These are phyloP conservation scores for Cryphonectria carpinicola DNA, from an alignment of 2,329 filamentous ascomycete species.

Conservation along the genomic window DNA sequence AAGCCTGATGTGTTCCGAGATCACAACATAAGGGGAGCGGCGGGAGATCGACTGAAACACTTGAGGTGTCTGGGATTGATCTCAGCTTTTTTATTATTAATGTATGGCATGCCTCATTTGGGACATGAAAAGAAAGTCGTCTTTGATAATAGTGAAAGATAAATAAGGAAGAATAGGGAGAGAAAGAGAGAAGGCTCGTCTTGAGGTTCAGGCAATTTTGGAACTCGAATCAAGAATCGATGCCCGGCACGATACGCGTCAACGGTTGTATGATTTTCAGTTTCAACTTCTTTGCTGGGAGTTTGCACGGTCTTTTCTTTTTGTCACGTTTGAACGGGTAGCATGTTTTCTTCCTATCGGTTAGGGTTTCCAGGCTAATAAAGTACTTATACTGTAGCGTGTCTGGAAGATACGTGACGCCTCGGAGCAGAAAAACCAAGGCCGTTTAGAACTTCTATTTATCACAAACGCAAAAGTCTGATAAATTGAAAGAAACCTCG, in stretches of 20 bases:
- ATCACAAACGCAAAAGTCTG: too few species aligned
- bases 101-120: neutral
- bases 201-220: neutral
- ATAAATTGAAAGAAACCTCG: too few species aligned
- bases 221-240: neutral
- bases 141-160: neutral
- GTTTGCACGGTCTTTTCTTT: too few species aligned
- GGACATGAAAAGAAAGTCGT: neutral
- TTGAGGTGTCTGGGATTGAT: neutral
- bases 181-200: neutral
- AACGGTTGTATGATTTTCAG: too few species aligned
- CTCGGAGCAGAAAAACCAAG: too few species aligned
- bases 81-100: neutral
- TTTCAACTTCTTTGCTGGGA: too few species aligned
- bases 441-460: too few species aligned
- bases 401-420: too few species aligned
- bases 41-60: conserved; percentile 17
- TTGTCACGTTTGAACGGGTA: too few species aligned
- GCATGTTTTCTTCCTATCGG: too few species aligned
- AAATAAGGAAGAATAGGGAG: neutral
- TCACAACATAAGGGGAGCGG: neutral
- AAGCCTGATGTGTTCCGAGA: neutral
- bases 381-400: too few species aligned
- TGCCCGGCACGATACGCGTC: neutral
- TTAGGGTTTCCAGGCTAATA: too few species aligned